A percentile compares a stretch with the other conserved stretches of the same genome.
Conservation (phyloP, 805 yeast genomes). For the Debaryomyces hansenii region DNA sequence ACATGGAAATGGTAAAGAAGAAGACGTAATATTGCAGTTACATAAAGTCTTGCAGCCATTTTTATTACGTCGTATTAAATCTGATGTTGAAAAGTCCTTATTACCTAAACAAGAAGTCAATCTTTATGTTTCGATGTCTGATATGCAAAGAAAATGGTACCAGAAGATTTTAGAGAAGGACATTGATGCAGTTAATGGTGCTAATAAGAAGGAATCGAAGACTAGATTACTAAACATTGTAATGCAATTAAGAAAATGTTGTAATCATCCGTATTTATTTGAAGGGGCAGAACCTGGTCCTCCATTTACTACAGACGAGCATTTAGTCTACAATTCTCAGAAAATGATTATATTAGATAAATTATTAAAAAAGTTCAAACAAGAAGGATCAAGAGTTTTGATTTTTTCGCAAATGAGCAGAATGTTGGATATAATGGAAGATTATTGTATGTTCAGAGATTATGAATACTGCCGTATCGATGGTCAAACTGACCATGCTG, state of each 20-base stretch:
- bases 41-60: constrained; percentile 79
- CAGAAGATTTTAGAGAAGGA: constrained; percentile 75
- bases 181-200: constrained; percentile 83
- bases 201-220: constrained; percentile 69
- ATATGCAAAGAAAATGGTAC: constrained; percentile 80
- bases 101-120: constrained; percentile 75
- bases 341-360: constrained; percentile 73
- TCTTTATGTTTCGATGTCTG: constrained; percentile 70
- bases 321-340: constrained; percentile 69
- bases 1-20: constrained; percentile 37
- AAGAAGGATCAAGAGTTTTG: constrained; percentile 74
- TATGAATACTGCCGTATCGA: constrained; percentile 77
- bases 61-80: constrained; percentile 70
- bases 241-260: constrained; percentile 82
- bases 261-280: constrained; percentile 81
- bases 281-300: constrained; percentile 93
- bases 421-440: constrained; percentile 77
- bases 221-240: constrained; percentile 76
- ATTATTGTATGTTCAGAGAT: constrained; percentile 69
- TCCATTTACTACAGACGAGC: constrained; percentile 84
- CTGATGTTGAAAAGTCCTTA: constrained; percentile 78
- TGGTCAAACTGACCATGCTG: constrained; percentile 80
- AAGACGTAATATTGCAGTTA: constrained; percentile 60
- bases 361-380: constrained; percentile 57
- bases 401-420: constrained; percentile 85